Base-by-base conservation (phyloP, 2,329 filamentous ascomycete species). In the Lasiodiplodia citricola region DNA sequence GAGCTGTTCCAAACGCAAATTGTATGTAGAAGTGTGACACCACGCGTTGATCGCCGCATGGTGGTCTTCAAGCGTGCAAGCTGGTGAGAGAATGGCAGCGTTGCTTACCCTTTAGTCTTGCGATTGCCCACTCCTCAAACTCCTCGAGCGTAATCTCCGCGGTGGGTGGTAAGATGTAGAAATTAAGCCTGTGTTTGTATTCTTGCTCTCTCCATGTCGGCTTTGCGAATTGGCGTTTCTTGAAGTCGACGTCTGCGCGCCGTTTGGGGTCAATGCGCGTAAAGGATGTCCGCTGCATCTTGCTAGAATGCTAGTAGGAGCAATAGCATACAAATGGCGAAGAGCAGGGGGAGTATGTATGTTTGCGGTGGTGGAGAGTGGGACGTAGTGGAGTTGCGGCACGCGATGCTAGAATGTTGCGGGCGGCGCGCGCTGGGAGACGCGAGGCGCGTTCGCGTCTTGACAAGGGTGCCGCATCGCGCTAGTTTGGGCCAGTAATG, bases 101-200 rank as follows among this genome's bases (percentile, higher is more conserved):
- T 28, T 8, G 66, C 83, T 67, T 83, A 93, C 93, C 88, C 82
- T 93, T 91, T 72, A 99, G 80, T 68, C 96, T 87, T 75, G 97
- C 92, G 76, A 99, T 98, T 13, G 94, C 96, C 96, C 96, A 99
- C 87, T 97, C 94, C 79, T 99, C 96, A 76, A 99, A 99, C 78
- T 99, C 91, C 78, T 99, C 96, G 52, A 99, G 89, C 0, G 93
- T 97, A 74, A 99, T 96, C 77, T 99, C 96, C 58, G 92, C 92
- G 0, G 94, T 97, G 0, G 96, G 96, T 56, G 96, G 92, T 31
- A 91, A 86, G 54, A 89, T 84, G 83, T 99, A 99, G 81, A 97
- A 95, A 84, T 96, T 99, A 76, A 99, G 87, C 68, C 94, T 91
- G 80, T 95, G 87, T 16, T 91, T 89, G 78, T 98, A 99, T 54